These are phyloP conservation scores for Sherardia arvensis DNA, from an alignment of 257 asterid genomes.

Conservation along the genomic window DNA sequence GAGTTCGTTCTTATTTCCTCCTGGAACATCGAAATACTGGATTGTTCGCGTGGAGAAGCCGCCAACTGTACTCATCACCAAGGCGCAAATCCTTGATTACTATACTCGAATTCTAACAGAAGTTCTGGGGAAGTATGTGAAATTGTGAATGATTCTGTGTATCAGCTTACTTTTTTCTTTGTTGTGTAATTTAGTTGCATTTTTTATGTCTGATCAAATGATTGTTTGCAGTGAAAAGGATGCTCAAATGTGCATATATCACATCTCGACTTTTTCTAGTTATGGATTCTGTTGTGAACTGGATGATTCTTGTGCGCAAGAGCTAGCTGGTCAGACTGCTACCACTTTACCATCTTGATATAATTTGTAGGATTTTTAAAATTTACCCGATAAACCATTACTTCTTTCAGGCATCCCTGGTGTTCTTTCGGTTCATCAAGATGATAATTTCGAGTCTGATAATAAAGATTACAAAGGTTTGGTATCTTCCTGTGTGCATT, in stretches of 20 bases:
- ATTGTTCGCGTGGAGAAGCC: slow-evolving; percentile 67
- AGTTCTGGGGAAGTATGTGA: slow-evolving; percentile 76
- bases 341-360: slow-evolving; percentile 1
- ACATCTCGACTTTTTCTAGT: slow-evolving; percentile 57
- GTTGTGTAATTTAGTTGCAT: background rate
- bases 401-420: slow-evolving; percentile 57
- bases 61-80: slow-evolving; percentile 45
- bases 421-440: slow-evolving; percentile 58
- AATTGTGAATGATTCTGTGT: slow-evolving; percentile 5
- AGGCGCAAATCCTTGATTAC: slow-evolving; percentile 68
- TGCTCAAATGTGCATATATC: slow-evolving; percentile 94
- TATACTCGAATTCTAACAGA: slow-evolving; percentile 56
- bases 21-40: slow-evolving; percentile 62
- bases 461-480: slow-evolving; percentile 70
- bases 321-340: slow-evolving; percentile 59
- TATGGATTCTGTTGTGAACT: slow-evolving; percentile 87
- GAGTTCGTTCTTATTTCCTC: slow-evolving; percentile 41
- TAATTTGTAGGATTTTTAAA: slow-evolving; percentile 3
- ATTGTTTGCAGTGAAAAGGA: slow-evolving; percentile 56
- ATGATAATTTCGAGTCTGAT: slow-evolving; percentile 53
- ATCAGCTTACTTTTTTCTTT: background rate
- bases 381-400: slow-evolving; percentile 3
- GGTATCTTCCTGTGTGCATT: slow-evolving; percentile 9
- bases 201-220: slow-evolving; percentile 11
- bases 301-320: slow-evolving; percentile 64